Conservation (phyloP, 208 protist species). For the Crithidia thermophila region DNA sequence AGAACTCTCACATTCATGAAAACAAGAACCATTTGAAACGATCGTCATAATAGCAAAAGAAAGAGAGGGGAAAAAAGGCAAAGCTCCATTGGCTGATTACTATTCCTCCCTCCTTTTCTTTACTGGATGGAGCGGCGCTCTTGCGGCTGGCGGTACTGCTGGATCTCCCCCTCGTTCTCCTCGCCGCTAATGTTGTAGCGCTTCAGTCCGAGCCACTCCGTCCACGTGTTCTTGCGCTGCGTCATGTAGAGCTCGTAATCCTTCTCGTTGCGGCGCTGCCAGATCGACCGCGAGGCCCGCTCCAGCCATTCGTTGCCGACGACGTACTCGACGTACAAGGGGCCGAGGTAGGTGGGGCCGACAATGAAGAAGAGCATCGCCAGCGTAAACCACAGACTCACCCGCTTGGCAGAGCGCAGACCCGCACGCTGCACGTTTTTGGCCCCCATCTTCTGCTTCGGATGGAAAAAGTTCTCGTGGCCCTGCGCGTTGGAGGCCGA, state of each 20-base stretch:
- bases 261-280: slow-evolving; percentile 85
- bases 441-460: slow-evolving; percentile 39
- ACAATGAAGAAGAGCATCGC: slow-evolving; percentile 54
- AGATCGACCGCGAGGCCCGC: slow-evolving; percentile 75
- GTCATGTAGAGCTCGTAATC: slow-evolving; percentile 87
- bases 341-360: slow-evolving; percentile 62
- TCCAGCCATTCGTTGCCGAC: slow-evolving; percentile 76
- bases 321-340: slow-evolving; percentile 78
- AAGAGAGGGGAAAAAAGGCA: not conserved
- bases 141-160: slow-evolving; percentile 55
- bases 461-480: slow-evolving; percentile 83
- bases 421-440: slow-evolving; percentile 81
- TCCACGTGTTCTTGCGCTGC: slow-evolving; percentile 87
- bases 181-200: slow-evolving; percentile 89
- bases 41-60: not conserved
- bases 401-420: slow-evolving; percentile 55
- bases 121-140: slow-evolving; percentile 13
- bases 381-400: slow-evolving; percentile 56
- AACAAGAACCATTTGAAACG: slow-evolving; percentile 1
- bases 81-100: not conserved
- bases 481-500: slow-evolving; percentile 41
- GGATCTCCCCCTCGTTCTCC: slow-evolving; percentile 74
- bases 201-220: slow-evolving; percentile 84
- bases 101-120: not conserved
- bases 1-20: not conserved